Conservation (phyloP, 345 rosid species). For the Xanthoceras sorbifolium region DNA sequence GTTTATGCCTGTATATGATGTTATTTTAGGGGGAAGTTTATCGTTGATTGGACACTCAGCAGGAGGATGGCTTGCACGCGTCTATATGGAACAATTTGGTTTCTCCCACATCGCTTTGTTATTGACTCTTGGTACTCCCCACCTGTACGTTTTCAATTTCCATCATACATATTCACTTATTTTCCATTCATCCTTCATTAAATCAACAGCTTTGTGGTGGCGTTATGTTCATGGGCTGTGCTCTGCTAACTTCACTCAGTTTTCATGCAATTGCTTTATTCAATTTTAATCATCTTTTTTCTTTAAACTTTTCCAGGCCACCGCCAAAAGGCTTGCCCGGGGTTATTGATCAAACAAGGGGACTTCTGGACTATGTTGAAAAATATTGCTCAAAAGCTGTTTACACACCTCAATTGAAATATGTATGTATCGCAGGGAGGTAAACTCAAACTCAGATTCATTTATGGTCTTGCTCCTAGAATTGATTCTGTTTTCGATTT, state of each 20-base stretch:
- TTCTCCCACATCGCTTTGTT: conserved; percentile 59
- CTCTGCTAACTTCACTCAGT: background rate
- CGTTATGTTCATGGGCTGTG: background rate
- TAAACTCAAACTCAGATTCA: conserved; percentile 27
- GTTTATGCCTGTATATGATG: conserved; percentile 13
- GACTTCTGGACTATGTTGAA: conserved; percentile 78
- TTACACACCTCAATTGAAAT: conserved; percentile 69
- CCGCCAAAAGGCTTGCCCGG: conserved; percentile 81
- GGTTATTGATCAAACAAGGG: conserved; percentile 92
- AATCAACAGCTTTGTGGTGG: background rate
- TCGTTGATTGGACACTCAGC: conserved; percentile 95
- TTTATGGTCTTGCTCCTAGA: background rate
- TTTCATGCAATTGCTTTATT: background rate
- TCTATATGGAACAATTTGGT: conserved; percentile 85
- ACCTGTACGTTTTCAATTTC: conserved; percentile 64
- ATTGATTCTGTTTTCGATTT: conserved; percentile 1
- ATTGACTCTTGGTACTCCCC: conserved; percentile 95
- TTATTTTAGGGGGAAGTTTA: conserved; percentile 51
- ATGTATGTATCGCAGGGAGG: conserved; percentile 95
- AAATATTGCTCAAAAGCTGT: conserved; percentile 74
- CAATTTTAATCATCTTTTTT: background rate
- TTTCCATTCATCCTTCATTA: background rate
- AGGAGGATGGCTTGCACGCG: conserved; percentile 98
- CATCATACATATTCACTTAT: background rate
- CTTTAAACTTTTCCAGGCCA: conserved; percentile 50